Conservation (phyloP, 2,329 filamentous ascomycete species). For the Ceratocystis colombiana region DNA sequence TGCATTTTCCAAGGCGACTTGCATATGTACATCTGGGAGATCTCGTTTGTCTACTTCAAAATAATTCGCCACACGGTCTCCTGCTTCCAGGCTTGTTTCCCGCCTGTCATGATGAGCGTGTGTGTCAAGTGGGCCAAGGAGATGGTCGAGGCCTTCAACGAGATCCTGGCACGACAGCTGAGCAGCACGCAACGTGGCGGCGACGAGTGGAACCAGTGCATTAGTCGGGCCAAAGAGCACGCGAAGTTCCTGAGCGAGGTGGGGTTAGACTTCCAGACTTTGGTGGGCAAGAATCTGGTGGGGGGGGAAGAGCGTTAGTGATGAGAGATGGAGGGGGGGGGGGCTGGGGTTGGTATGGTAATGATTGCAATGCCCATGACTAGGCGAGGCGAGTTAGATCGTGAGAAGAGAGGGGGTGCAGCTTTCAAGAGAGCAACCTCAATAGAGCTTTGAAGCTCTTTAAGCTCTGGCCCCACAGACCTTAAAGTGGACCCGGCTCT, state of each 20-base stretch:
- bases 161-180: slow-evolving; percentile 68
- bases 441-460: too few species aligned
- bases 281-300: slow-evolving; percentile 55
- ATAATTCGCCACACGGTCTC: slow-evolving; percentile 86
- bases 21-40: slow-evolving; percentile 84
- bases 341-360: neutral
- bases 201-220: slow-evolving; percentile 69
- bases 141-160: slow-evolving; percentile 83
- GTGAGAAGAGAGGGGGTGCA: too few species aligned
- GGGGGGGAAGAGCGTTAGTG: slow-evolving; percentile 26
- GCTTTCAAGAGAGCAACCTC: too few species aligned
- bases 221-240: slow-evolving; percentile 71
- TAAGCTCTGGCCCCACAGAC: too few species aligned
- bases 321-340: neutral
- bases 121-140: slow-evolving; percentile 99
- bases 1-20: slow-evolving; percentile 93
- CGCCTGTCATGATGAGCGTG: slow-evolving; percentile 76
- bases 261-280: slow-evolving; percentile 75
- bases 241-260: slow-evolving; percentile 72
- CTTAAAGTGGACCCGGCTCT: neutral
- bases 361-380: too few species aligned
- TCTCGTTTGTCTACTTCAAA: slow-evolving; percentile 92
- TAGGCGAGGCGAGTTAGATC: too few species aligned
- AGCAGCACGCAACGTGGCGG: slow-evolving; percentile 73
- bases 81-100: slow-evolving; percentile 81